These are phyloP conservation scores for Fallopia convolvulus DNA, from an alignment of 148 eudicot species.

Conservation along the genomic window DNA sequence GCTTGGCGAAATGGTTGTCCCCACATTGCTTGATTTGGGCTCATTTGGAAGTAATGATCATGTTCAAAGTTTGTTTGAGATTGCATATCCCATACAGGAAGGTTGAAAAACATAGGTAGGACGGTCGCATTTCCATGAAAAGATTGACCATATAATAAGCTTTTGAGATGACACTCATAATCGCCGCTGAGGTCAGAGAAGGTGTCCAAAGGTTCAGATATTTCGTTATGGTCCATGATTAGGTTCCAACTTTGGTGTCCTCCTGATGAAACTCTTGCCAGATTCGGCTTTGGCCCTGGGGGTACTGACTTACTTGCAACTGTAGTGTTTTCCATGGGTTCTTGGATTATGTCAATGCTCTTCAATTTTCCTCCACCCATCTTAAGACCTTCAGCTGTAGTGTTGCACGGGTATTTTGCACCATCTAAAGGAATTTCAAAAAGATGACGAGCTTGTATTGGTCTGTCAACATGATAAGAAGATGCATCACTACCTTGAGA, in stretches of 20 bases:
- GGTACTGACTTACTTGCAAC: not conserved
- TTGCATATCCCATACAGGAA: constrained; percentile 5
- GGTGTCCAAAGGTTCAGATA: not conserved
- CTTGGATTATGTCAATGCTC: not conserved
- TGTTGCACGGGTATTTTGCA: not conserved
- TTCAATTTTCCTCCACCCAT: not conserved
- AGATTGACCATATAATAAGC: constrained; percentile 1
- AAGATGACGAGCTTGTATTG: not conserved
- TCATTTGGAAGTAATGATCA: not conserved
- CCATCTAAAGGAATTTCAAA: constrained; percentile 1
- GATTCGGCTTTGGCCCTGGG: not conserved
- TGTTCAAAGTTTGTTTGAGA: not conserved
- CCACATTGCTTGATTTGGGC: not conserved
- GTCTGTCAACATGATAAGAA: not conserved
- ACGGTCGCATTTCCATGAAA: not conserved
- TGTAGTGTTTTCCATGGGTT: not conserved
- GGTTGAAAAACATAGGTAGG: not conserved
- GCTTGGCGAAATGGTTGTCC: not conserved
- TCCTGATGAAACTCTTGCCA: not conserved
- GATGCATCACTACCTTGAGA: constrained; percentile 2
- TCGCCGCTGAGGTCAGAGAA: constrained; percentile 8
- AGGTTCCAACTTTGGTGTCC: not conserved
- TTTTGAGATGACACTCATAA: constrained; percentile 12
- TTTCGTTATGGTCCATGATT: not conserved
- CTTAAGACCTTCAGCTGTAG: not conserved